Evolutionary conservation across 1,284 basidiomycete species (phyloP).

Genomic region (Nidula niveotomentosa): DNA sequence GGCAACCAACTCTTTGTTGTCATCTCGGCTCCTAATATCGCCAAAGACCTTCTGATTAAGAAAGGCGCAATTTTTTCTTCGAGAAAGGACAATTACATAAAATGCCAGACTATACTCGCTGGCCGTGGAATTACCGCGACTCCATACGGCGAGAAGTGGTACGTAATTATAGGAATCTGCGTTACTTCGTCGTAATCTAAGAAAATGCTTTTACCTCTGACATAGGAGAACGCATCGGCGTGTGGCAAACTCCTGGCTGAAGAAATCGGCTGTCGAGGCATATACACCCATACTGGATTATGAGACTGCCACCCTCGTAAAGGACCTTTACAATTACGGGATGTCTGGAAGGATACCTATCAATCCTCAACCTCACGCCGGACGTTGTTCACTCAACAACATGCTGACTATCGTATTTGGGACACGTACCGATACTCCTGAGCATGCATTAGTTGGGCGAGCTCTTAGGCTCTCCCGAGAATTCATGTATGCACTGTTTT

Average conservation of each 20-base stretch:
- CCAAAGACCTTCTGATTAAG: conserved; percentile 33
- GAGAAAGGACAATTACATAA: conserved; percentile 33
- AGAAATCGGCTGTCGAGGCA: conserved; percentile 28
- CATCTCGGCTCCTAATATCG: conserved; percentile 34
- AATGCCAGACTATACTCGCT: conserved; percentile 32
- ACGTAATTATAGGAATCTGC: conserved; percentile 1
- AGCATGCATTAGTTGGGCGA: conserved; percentile 26
- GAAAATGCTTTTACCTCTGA: neutral
- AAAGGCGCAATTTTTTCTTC: conserved; percentile 35
- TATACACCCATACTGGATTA: conserved; percentile 30
- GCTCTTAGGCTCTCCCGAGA: conserved; percentile 32
- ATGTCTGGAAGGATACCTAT: conserved; percentile 25
- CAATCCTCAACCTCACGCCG: conserved; percentile 30
- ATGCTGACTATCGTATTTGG: conserved; percentile 38
- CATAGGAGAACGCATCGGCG: conserved; percentile 38
- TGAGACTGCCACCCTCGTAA: conserved; percentile 35
- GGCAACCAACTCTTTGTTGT: conserved; percentile 39
- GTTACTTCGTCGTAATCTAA: neutral
- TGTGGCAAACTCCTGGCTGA: conserved; percentile 30
- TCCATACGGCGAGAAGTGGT: conserved; percentile 39
- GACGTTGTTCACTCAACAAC: conserved; percentile 35
- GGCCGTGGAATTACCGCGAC: conserved; percentile 36
- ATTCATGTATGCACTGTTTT: conserved; percentile 27
- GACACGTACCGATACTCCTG: conserved; percentile 29
- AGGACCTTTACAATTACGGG: conserved; percentile 24